Evolutionary conservation across 2,329 filamentous ascomycete genomes (phyloP), one percentile per base, ranked within the genome.

Genomic region (Mariannaea sp.): DNA sequence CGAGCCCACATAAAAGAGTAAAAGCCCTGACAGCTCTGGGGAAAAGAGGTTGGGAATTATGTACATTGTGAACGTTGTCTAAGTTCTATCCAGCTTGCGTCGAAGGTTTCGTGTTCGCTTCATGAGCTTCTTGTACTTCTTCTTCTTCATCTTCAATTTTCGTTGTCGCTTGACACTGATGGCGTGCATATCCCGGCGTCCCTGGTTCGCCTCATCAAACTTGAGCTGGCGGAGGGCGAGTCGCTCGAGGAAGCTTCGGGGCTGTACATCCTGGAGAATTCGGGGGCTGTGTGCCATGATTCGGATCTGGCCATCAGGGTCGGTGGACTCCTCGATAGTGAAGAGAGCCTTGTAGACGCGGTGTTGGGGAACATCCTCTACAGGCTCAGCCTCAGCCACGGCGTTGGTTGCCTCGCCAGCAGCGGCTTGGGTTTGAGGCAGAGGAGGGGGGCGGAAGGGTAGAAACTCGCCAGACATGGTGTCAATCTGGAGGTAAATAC

Each of bases 61-160:
- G 58, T 66, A 68, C 62, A 66, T 33, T 55, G 49, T 52, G 40
- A 56, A 38, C 36, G 33, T 26, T 33, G 17, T 39, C 56, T 78
- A 84, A 59, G 82, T 77, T 68, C 86, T 83, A 67, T 89, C 90
- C 67, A 94, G 79, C 79, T 92, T 96, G 71, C 92, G 86, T 71
- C 93, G 87, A 78, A 92, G 74, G 71, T 90, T 93, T 72, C 93
- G 85, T 69, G 93, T 97, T 75, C 86, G 84, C 81, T 88, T 90
- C 89, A 96, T 92, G 64, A 97, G 80, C 85, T 99, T 99, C 92
- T 97, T 97, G 77, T 96, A 96, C 86, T 99, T 99, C 84, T 97
- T 93, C 85, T 97, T 99, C 89, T 99, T 99, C 92, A 99, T 99
- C 85, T 92, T 96, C 69, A 97, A 78, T 78, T 94, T 95, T 70